These are phyloP conservation scores for Pythium aquatile DNA, from an alignment of 352 stramenopile species.

Conservation along the genomic window DNA sequence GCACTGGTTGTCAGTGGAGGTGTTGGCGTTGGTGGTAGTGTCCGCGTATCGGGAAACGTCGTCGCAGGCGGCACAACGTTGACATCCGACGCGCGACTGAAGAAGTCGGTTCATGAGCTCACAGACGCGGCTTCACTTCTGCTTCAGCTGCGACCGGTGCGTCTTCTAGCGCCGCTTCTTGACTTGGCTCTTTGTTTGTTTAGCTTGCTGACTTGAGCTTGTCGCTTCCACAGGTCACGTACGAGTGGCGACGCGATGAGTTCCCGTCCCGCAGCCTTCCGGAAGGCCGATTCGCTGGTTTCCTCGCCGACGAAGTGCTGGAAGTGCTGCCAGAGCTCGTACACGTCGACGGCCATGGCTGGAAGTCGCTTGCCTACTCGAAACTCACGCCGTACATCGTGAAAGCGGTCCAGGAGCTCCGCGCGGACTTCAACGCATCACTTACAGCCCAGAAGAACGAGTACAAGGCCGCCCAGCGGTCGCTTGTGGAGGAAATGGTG, in stretches of 20 bases:
- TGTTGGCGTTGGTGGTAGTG: slow-evolving; percentile 29
- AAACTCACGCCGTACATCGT: slow-evolving; percentile 59
- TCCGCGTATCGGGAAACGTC: slow-evolving; percentile 28
- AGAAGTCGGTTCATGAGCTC: slow-evolving; percentile 32
- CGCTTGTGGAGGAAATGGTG: neutral
- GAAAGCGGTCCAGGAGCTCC: slow-evolving; percentile 54
- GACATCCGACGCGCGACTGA: slow-evolving; percentile 43
- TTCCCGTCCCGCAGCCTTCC: slow-evolving; percentile 45
- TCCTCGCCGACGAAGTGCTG: slow-evolving; percentile 68
- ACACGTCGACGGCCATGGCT: slow-evolving; percentile 41
- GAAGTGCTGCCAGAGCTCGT: slow-evolving; percentile 57
- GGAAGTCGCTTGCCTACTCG: slow-evolving; percentile 57
- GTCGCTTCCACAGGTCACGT: slow-evolving; percentile 39
- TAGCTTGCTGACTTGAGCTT: slow-evolving; percentile 8
- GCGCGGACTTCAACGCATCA: slow-evolving; percentile 28
- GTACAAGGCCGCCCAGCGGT: slow-evolving; percentile 1
- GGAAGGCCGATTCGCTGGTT: slow-evolving; percentile 37
- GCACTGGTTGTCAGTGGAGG: slow-evolving; percentile 45
- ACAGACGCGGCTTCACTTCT: slow-evolving; percentile 27
- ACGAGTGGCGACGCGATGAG: slow-evolving; percentile 44
- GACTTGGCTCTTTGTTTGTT: neutral
- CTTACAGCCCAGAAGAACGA: slow-evolving; percentile 8
- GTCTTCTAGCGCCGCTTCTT: slow-evolving; percentile 10
- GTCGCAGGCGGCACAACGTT: slow-evolving; percentile 12
- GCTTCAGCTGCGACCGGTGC: slow-evolving; percentile 39